Percentiles rank a stretch among this genome's conserved stretches.
Evolutionary conservation across 345 rosid genomes (phyloP).

Genomic region (Hevea brasiliensis): DNA sequence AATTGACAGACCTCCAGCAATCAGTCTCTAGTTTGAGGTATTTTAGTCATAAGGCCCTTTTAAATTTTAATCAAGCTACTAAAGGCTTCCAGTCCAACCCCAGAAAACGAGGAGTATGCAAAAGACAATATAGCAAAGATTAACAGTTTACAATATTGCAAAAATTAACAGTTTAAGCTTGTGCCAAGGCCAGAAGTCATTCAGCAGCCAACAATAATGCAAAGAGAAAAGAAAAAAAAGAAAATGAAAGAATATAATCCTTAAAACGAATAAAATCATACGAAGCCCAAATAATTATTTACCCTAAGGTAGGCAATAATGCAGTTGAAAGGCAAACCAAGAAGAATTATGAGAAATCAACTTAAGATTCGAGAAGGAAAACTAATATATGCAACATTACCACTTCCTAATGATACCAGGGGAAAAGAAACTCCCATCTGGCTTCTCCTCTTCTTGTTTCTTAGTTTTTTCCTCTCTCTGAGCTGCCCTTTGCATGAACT

Average conservation of each 20-base stretch:
- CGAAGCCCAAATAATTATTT: background rate
- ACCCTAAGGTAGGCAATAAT: background rate
- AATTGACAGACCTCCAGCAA: background rate
- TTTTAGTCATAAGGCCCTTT: background rate
- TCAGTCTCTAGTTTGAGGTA: background rate
- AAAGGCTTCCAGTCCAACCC: background rate
- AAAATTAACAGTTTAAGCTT: background rate
- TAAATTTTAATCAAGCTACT: background rate
- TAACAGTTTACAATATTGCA: background rate
- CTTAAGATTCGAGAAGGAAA: background rate
- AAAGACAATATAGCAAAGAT: background rate
- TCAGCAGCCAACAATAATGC: background rate
- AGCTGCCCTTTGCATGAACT: conserved; percentile 92
- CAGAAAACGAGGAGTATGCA: background rate
- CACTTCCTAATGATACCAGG: conserved; percentile 54
- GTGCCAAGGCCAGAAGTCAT: background rate
- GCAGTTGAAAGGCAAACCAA: background rate
- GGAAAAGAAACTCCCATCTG: conserved; percentile 48
- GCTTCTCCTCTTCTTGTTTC: conserved; percentile 51
- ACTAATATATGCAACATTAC: conserved; percentile 33
- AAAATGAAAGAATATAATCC: too few relatives aligned
- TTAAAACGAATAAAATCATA: background rate
- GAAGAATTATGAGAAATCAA: background rate
- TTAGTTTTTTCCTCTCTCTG: conserved; percentile 55
- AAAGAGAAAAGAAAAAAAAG: background rate